phyloP scores from a whole-genome alignment of 306 rosid species.

The Rosa multiflora region DNA sequence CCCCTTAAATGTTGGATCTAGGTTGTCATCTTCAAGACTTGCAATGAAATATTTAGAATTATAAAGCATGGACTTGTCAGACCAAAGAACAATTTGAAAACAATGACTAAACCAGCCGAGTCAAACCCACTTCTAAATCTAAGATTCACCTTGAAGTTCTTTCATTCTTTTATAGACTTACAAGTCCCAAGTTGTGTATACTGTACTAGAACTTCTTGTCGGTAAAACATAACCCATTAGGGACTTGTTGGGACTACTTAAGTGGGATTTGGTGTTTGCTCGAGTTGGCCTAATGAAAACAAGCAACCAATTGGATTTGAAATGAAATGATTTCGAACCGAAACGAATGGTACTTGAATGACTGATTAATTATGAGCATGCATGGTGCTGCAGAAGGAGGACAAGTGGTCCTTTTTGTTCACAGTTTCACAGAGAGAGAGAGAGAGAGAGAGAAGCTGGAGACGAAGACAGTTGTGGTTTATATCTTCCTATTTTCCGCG shows the following conservation, averaged over 20 bases:
- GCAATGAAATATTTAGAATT: neutral
- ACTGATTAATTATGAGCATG: neutral
- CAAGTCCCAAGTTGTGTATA: neutral
- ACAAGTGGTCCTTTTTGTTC: constrained; percentile 5
- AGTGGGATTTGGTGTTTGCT: neutral
- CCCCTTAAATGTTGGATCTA: neutral
- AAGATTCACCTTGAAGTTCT: neutral
- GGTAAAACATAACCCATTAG: neutral
- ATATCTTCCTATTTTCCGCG: constrained; percentile 25
- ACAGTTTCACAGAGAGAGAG: neutral
- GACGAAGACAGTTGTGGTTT: constrained; percentile 44
- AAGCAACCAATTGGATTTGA: neutral
- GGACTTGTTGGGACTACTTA: neutral
- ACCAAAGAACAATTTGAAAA: neutral
- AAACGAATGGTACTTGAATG: neutral
- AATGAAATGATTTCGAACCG: neutral
- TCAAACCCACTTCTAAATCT: neutral
- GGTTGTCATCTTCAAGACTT: neutral
- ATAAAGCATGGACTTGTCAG: neutral
- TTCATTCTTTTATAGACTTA: neutral
- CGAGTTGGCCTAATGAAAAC: neutral
- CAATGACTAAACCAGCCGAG: neutral
- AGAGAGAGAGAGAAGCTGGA: neutral
- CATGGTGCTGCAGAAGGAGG: neutral
- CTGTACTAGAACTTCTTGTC: neutral